A percentile compares a stretch with the other conserved stretches of the same genome.
phyloP scores from a whole-genome alignment of 2,329 filamentous ascomycete species.

The Xenoacremonium recifei region DNA sequence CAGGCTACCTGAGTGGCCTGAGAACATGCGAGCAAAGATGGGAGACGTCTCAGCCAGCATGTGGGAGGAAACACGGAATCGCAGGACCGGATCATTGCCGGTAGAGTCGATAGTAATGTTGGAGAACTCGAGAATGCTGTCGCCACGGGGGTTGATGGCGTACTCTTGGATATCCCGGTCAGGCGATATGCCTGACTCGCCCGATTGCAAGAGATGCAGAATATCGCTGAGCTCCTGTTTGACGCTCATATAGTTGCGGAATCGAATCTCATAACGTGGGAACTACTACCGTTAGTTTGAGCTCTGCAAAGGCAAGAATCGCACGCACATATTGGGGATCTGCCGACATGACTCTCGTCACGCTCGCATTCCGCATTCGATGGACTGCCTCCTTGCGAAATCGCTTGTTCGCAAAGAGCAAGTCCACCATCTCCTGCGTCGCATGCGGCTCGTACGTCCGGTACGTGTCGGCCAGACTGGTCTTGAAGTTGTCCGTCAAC shows the following conservation, averaged over 20 bases:
- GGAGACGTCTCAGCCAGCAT: slow-evolving; percentile 51
- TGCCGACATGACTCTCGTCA: slow-evolving; percentile 42
- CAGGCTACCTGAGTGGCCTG: slow-evolving; percentile 27
- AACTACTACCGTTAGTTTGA: slow-evolving; percentile 29
- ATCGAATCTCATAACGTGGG: slow-evolving; percentile 45
- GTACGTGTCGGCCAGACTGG: slow-evolving; percentile 44
- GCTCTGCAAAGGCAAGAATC: not conserved
- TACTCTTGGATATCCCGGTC: slow-evolving; percentile 40
- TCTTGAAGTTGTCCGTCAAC: slow-evolving; percentile 39
- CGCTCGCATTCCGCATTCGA: slow-evolving; percentile 45
- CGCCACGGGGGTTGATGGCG: slow-evolving; percentile 43
- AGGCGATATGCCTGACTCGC: slow-evolving; percentile 40
- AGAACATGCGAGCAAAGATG: slow-evolving; percentile 50
- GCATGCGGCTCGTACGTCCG: slow-evolving; percentile 43
- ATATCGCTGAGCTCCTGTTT: slow-evolving; percentile 41
- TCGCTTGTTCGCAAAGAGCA: slow-evolving; percentile 40
- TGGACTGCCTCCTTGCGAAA: slow-evolving; percentile 43
- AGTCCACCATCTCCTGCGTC: slow-evolving; percentile 41
- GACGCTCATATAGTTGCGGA: slow-evolving; percentile 45
- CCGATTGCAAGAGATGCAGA: slow-evolving; percentile 38
- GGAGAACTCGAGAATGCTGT: slow-evolving; percentile 52
- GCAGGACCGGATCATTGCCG: slow-evolving; percentile 37
- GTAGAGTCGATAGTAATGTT: slow-evolving; percentile 36
- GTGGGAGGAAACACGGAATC: slow-evolving; percentile 52
- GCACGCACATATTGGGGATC: slow-evolving; percentile 41